Conservation (phyloP, 352 stramenopile genomes). For the Pythium apleroticum region DNA sequence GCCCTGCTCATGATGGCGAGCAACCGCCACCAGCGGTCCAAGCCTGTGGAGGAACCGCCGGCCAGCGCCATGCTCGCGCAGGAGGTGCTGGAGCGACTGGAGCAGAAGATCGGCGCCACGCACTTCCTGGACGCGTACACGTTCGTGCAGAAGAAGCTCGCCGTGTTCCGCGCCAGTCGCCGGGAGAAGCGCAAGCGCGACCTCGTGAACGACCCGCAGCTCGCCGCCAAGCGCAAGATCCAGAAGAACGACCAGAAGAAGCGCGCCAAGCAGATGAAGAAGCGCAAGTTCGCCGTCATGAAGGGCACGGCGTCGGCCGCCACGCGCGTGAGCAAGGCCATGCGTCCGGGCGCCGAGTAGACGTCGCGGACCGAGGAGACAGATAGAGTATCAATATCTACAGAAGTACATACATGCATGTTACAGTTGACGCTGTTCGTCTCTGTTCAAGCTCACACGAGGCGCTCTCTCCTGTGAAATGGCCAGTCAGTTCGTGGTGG, state of each 20-base stretch:
- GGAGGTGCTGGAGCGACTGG: conserved; percentile 86
- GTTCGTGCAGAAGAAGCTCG: conserved; percentile 83
- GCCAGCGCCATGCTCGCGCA: conserved; percentile 67
- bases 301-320: conserved; percentile 76
- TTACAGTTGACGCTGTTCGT: too few relatives aligned
- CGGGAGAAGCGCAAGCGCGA: conserved; percentile 82
- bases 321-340: conserved; percentile 52
- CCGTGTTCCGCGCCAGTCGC: conserved; percentile 62
- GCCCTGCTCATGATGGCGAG: conserved; percentile 13
- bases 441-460: too few relatives aligned
- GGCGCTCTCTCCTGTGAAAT: too few relatives aligned
- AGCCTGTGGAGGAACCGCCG: conserved; percentile 28
- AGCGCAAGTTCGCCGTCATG: conserved; percentile 85
- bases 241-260: conserved; percentile 87
- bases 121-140: conserved; percentile 81
- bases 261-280: conserved; percentile 80
- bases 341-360: conserved; percentile 65
- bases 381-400: conserved; percentile 20
- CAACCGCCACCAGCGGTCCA: conserved; percentile 1
- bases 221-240: conserved; percentile 75
- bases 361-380: background rate
- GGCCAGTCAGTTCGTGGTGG: background rate
- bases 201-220: conserved; percentile 70
- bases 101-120: conserved; percentile 69
- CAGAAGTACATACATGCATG: conserved; percentile 1